A percentile compares a stretch with the other conserved stretches of the same genome.
Conservation (phyloP, 768 basidiomycete genomes). For the Multifurca ochricompacta region DNA sequence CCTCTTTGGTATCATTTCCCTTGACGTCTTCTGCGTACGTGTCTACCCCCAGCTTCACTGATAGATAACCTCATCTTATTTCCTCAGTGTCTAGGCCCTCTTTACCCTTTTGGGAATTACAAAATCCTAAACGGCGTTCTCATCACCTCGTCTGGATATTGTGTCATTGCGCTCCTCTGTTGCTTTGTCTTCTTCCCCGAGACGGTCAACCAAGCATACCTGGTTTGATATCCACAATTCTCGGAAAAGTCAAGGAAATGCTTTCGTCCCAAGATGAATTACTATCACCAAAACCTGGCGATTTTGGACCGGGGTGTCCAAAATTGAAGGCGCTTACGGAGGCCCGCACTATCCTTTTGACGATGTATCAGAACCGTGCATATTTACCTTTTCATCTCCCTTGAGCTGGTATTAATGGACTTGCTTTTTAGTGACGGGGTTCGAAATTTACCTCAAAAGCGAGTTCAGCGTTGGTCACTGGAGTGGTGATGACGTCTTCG, state of each 20-base stretch:
- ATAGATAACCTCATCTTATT: not conserved
- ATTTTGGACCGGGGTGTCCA: constrained; percentile 22
- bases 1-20: constrained; percentile 41
- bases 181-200: constrained; percentile 47
- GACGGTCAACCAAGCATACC: constrained; percentile 38
- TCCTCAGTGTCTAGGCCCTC: constrained; percentile 36
- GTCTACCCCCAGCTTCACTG: not conserved
- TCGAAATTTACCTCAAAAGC: constrained; percentile 30
- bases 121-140: constrained; percentile 36
- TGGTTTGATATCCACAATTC: constrained; percentile 25
- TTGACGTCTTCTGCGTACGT: constrained; percentile 37
- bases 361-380: constrained; percentile 27
- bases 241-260: constrained; percentile 27
- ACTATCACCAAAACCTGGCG: constrained; percentile 20
- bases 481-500: constrained; percentile 36
- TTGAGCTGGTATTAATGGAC: not conserved
- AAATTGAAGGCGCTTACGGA: constrained; percentile 23
- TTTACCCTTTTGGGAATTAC: constrained; percentile 41
- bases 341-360: constrained; percentile 22
- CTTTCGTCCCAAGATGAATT: constrained; percentile 30
- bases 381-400: not conserved
- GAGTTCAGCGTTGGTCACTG: constrained; percentile 41
- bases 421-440: constrained; percentile 28
- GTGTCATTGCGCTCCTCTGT: constrained; percentile 39
- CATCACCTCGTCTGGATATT: constrained; percentile 38